Evolutionary conservation across 768 basidiomycete genomes (phyloP).

Genomic region (Xerocomellus dryophilus): DNA sequence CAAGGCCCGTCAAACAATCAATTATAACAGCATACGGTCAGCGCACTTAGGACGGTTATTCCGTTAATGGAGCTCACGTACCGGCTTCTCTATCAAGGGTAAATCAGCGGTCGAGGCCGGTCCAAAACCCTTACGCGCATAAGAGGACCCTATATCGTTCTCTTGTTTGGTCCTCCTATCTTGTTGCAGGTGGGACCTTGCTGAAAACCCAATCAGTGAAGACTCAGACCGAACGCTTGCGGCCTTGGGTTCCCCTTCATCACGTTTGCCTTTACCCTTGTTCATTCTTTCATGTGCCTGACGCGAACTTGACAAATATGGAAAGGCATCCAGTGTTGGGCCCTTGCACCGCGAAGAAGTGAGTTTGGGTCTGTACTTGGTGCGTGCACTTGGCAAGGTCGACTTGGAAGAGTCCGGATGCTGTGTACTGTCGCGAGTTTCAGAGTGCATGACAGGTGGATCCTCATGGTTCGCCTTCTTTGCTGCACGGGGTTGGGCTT

Average conservation of each 20-base stretch:
- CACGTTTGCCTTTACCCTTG: conserved; percentile 13
- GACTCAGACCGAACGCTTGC: neutral
- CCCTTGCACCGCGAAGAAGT: conserved; percentile 14
- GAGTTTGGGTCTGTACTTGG: conserved; percentile 28
- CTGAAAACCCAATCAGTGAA: conserved; percentile 2
- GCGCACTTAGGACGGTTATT: conserved; percentile 21
- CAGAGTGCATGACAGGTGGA: neutral
- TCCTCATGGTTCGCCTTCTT: conserved; percentile 9
- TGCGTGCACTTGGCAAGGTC: conserved; percentile 27
- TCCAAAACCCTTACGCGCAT: conserved; percentile 11
- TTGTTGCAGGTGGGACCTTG: conserved; percentile 1
- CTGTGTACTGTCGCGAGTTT: conserved; percentile 4
- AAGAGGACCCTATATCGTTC: neutral
- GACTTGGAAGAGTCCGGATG: conserved; percentile 3
- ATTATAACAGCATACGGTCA: conserved; percentile 19
- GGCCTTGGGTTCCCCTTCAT: conserved; percentile 1
- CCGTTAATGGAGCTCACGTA: conserved; percentile 29
- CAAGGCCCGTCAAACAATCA: conserved; percentile 2
- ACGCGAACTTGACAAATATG: conserved; percentile 18
- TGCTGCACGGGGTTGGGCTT: neutral
- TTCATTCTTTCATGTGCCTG: conserved; percentile 8
- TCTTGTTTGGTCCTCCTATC: neutral
- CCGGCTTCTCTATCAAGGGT: conserved; percentile 28
- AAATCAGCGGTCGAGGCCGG: conserved; percentile 20
- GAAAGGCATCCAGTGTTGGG: conserved; percentile 15